Evolutionary conservation across 2,329 filamentous ascomycete genomes (phyloP), one percentile per base, ranked within the genome.

Genomic region (Bipolaris sorokiniana): DNA sequence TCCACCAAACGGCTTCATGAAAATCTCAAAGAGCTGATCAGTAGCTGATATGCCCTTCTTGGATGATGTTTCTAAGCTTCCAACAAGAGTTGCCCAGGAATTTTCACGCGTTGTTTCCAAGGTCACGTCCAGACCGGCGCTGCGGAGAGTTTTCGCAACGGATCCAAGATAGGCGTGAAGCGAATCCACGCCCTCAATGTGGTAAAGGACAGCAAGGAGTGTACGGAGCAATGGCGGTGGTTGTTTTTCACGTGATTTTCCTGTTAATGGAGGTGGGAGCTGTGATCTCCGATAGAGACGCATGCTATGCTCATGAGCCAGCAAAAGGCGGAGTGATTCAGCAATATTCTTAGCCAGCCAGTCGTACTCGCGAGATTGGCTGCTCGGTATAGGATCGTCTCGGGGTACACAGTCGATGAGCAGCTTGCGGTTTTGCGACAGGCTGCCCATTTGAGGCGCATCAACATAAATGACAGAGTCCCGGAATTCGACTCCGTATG

Each of bases 241-340:
- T 2, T 80, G 80, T 6, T 76, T 78, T 20, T 81, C 72, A 34
- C 80, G 79, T 57, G 82, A 82, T 49, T 80, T 79, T 15, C 79
- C 78, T 9, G 80, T 78, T 57, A 87, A 70, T 5, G 88, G 84
- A 7, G 80, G 78, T 7, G 88, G 88, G 1, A 87, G 81, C 28
- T 88, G 84, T 1, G 88, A 89, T 51, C 92, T 86, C 41, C 84
- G 84, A 37, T 86, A 81, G 58, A 91, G 85, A 63, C 89, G 92
- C 70, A 90, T 86, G 9, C 89, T 86, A 73, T 98, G 94, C 2
- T 90, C 87, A 62, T 93, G 88, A 47, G 85, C 86, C 7, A 98
- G 85, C 1, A 97, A 82, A 20, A 97, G 83, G 38, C 91, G 88
- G 3, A 97, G 82, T 0, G 86, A 83, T 48, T 90, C 80, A 2